Evolutionary conservation across 2,329 filamentous ascomycete species (phyloP).

Genomic region (Tolypocladium ophioglossoides): DNA sequence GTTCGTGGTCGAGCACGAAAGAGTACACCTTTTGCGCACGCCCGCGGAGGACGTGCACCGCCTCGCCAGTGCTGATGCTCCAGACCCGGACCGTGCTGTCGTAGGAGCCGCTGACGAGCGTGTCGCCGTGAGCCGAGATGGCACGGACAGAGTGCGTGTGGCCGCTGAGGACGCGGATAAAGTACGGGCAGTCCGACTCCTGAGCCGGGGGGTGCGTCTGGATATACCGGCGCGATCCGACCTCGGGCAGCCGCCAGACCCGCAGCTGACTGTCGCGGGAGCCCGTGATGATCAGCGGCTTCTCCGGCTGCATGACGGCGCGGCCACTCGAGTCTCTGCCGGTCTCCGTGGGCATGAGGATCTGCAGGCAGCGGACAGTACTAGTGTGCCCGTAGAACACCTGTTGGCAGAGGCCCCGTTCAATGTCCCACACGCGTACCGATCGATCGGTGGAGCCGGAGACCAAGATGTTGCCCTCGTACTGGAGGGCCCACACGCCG

Average conservation of each 20-base stretch:
- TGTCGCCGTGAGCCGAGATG: constrained; percentile 90
- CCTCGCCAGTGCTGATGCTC: constrained; percentile 93
- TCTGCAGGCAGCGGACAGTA: constrained; percentile 90
- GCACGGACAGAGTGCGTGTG: constrained; percentile 92
- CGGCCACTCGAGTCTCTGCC: constrained; percentile 61
- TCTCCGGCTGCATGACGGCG: constrained; percentile 80
- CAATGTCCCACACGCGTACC: constrained; percentile 99
- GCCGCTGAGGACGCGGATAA: constrained; percentile 75
- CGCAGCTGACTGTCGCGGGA: constrained; percentile 89
- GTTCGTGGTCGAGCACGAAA: constrained; percentile 82
- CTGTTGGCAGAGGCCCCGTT: constrained; percentile 83
- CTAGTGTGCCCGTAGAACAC: constrained; percentile 97
- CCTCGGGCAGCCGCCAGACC: constrained; percentile 86
- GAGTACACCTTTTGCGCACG: constrained; percentile 94
- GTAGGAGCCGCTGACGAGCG: constrained; percentile 94
- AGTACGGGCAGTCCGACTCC: constrained; percentile 82
- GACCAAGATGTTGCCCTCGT: constrained; percentile 88
- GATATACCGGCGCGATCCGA: constrained; percentile 65
- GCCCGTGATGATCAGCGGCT: constrained; percentile 93
- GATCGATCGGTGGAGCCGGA: constrained; percentile 94
- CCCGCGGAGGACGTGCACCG: constrained; percentile 71
- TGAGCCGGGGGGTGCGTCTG: constrained; percentile 66
- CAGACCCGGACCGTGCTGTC: constrained; percentile 92
- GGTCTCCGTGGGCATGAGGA: constrained; percentile 75
- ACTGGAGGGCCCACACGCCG: constrained; percentile 94